Base-by-base conservation (phyloP, 345 rosid species). In the Melaleuca quinquenervia region DNA sequence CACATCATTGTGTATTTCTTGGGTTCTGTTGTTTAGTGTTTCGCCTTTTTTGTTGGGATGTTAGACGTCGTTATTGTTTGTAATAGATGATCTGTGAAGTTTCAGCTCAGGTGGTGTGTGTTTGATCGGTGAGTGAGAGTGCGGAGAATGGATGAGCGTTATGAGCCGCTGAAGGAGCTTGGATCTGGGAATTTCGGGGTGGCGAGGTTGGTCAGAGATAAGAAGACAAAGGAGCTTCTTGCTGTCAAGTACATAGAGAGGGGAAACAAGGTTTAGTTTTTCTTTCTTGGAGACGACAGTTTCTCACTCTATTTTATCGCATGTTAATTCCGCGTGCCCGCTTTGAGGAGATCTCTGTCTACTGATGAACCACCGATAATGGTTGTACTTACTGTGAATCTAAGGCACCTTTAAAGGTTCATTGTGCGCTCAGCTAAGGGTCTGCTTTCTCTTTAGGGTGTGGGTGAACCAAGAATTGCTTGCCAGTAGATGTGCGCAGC, bases 141-240 rank as follows among this genome's bases (percentile, higher is more conserved):
- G 85, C 89, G 91, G 90, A 86, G 29, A 89, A 89, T 85, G 90
- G 93, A 91, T 89, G 95, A 90, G 87, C 89, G 93, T 87, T 96
- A 95, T 82, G 98, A 95, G 90, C 91, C 95, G 26, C 45, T 96
- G 41, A 94, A 93, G 86, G 96, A 95, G 84, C 93, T 96, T 49
- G 98, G 98, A 8, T 89, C 98, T 2, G 98, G 98, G 80, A 96
- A 95, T 87, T 96, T 95, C 55, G 98, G 98, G 56, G 98, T 96
- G 82, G 98, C 98, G 1, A 92, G 94, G 86, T 86, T 96, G 89
- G 95, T 90, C 24, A 91, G 91, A 87, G 98, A 96, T 85, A 94
- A 93, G 92, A 93, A 90, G 89, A 92, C 93, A 48, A 92, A 91
- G 49, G 95, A 96, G 85, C 98, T 96, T 91, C 90, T 93, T 91